Evolutionary conservation across 169 alveolate genomes (phyloP), one percentile per base, ranked within the genome.

Genomic region (Cryptosporidium xiaoi): DNA sequence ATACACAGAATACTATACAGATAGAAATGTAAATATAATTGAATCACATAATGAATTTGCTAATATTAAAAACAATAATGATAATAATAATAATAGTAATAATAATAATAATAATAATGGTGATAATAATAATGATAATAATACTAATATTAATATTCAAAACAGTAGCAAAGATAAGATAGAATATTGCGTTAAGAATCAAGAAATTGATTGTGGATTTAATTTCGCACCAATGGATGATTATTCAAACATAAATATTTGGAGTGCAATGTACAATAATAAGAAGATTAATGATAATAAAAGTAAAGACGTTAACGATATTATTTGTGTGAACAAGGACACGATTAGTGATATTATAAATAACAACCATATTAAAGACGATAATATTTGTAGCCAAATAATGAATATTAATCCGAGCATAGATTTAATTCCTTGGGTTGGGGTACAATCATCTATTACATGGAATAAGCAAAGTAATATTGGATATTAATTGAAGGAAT

Each of bases 361-460:
- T 69, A 56, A 40, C 10, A 8, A 16, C 24, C 33, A 55, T 27
- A 53, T 71, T 51, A 71, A 64, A 40, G 56, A 29, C 4, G 50
- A 6, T 12, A 77, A 62, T 20, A 29, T 56, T 12, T 56, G 87
- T 13, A 77, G 33, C 7, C 69, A 77, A 18, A 46, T 77, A 71
- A 67, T 55, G 13, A 66, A 66, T 34, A 40, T 62, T 46, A 68
- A 77, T 40, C 60, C 56, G 4, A 77, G 40, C 36, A 56, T 62
- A 29, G 87, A 77, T 77, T 48, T 62, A 40, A 58, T 77, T 33
- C 87, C 71, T 77, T 77, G 87, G 87, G 64, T 77, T 55, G 87
- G 87, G 27, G 83, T 55, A 31, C 48, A 40, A 1, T 36, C 66
- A 77, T 56, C 46, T 77, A 66, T 44, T 60, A 7, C 87, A 24